A percentile compares a stretch with the other conserved stretches of the same genome.
Evolutionary conservation across 2,329 filamentous ascomycete genomes (phyloP).

Genomic region (Alternaria metachromatica): DNA sequence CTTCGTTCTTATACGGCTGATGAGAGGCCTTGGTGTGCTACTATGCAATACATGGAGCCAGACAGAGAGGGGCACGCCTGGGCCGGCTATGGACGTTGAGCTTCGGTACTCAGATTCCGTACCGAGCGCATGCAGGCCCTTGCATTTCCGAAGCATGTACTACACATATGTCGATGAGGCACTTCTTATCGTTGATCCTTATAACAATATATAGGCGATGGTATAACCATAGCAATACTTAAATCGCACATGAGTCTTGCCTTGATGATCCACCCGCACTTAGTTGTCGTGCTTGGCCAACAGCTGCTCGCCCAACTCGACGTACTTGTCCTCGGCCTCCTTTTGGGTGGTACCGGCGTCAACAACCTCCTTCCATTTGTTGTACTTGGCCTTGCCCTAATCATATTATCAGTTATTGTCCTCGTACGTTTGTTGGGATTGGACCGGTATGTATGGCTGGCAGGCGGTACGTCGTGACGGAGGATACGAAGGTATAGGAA

Average conservation of each 20-base stretch:
- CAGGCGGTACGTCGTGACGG: neutral
- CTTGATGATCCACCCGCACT: neutral
- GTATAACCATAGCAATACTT: conserved; percentile 32
- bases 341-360: conserved; percentile 68
- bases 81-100: conserved; percentile 28
- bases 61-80: conserved; percentile 64
- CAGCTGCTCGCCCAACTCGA: conserved; percentile 73
- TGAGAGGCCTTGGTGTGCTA: conserved; percentile 81
- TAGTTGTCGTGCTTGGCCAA: conserved; percentile 72
- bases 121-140: neutral
- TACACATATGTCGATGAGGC: neutral
- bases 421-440: neutral
- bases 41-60: conserved; percentile 62
- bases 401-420: conserved; percentile 1
- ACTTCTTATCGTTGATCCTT: neutral
- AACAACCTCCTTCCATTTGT: conserved; percentile 74
- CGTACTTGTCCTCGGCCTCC: conserved; percentile 78
- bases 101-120: neutral
- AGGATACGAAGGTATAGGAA: neutral
- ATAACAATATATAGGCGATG: neutral
- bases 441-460: neutral
- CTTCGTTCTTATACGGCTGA: conserved; percentile 67
- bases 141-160: no score
- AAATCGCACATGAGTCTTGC: conserved; percentile 13
- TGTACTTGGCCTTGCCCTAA: conserved; percentile 81